Percentiles rank a stretch among this genome's conserved stretches.
phyloP scores from a whole-genome alignment of 2,329 filamentous ascomycete genomes.

The Hypoxylon sp. region DNA sequence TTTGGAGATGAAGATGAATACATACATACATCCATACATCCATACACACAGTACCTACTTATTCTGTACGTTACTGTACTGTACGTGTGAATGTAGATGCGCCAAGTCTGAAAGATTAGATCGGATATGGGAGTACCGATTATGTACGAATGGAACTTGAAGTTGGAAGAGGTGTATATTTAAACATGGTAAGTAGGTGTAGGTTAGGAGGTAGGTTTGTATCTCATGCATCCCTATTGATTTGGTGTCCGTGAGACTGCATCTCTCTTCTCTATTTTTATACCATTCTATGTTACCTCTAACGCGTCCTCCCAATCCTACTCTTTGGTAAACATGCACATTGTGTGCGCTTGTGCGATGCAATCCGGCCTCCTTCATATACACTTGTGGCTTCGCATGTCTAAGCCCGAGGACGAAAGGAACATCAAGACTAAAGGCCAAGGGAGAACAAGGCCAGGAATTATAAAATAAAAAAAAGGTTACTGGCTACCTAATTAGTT shows the following conservation, averaged over 20 bases:
- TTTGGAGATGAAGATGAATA: constrained; percentile 15
- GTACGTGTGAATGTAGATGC: too few species aligned
- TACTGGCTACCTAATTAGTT: constrained; percentile 26
- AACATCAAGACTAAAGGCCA: too few species aligned
- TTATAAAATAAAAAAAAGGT: constrained; percentile 8
- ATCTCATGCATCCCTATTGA: too few species aligned
- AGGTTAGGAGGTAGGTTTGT: too few species aligned
- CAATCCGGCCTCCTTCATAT: constrained; percentile 13
- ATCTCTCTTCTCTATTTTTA: constrained; percentile 33
- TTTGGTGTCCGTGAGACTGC: too few species aligned
- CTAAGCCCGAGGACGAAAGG: constrained; percentile 14
- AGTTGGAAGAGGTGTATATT: too few species aligned
- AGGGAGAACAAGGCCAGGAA: not conserved
- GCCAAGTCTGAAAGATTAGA: constrained; percentile 33
- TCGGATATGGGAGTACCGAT: constrained; percentile 31
- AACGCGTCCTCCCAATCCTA: constrained; percentile 28
- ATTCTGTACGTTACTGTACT: too few species aligned
- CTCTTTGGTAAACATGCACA: constrained; percentile 6
- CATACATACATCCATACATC: too few species aligned
- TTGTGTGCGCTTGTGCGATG: not conserved
- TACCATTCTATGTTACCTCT: constrained; percentile 25
- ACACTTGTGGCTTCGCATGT: constrained; percentile 22
- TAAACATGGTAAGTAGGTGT: too few species aligned
- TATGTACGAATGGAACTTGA: too few species aligned
- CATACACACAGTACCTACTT: constrained; percentile 6